These are phyloP conservation scores for Trichoderma sp. DNA, from an alignment of 2,329 filamentous ascomycete species.

Conservation along the genomic window DNA sequence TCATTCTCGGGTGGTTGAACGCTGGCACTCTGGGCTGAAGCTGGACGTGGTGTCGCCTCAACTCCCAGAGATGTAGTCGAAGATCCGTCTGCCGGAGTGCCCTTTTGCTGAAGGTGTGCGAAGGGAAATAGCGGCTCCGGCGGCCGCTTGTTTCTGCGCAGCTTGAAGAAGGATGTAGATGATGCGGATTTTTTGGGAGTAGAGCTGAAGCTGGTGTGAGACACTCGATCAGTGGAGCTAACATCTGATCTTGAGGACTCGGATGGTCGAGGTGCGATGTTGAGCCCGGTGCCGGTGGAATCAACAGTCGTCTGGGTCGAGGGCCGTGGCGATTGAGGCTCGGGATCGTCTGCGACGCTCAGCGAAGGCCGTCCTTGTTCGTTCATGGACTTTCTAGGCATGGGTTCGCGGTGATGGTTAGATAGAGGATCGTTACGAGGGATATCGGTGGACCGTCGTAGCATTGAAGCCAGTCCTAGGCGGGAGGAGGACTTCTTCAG, in stretches of 20 bases:
- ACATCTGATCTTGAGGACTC: constrained; percentile 91
- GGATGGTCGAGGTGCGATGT: constrained; percentile 47
- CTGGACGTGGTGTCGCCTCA: constrained; percentile 37
- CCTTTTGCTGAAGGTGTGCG: constrained; percentile 75
- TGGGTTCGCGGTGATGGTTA: neutral
- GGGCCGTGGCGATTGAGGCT: constrained; percentile 46
- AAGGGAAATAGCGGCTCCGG: constrained; percentile 80
- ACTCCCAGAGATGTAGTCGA: constrained; percentile 47
- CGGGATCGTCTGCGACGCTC: constrained; percentile 60
- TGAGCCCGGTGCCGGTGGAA: constrained; percentile 48
- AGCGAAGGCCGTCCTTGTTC: constrained; percentile 36
- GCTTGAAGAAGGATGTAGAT: constrained; percentile 75
- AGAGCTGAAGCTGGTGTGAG: constrained; percentile 60
- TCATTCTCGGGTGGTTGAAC: constrained; percentile 27
- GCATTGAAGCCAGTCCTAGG: constrained; percentile 54
- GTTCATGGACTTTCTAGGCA: constrained; percentile 42
- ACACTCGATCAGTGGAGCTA: constrained; percentile 68
- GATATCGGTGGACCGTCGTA: constrained; percentile 55
- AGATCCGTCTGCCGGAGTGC: constrained; percentile 41
- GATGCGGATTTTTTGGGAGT: constrained; percentile 62
- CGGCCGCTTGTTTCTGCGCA: constrained; percentile 76
- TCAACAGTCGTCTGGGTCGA: constrained; percentile 33
- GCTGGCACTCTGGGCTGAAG: constrained; percentile 37
- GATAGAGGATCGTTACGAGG: constrained; percentile 34
- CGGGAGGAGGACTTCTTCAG: constrained; percentile 58